These are phyloP conservation scores for Calocera viscosa DNA, from an alignment of 768 basidiomycete genomes.

Conservation along the genomic window DNA sequence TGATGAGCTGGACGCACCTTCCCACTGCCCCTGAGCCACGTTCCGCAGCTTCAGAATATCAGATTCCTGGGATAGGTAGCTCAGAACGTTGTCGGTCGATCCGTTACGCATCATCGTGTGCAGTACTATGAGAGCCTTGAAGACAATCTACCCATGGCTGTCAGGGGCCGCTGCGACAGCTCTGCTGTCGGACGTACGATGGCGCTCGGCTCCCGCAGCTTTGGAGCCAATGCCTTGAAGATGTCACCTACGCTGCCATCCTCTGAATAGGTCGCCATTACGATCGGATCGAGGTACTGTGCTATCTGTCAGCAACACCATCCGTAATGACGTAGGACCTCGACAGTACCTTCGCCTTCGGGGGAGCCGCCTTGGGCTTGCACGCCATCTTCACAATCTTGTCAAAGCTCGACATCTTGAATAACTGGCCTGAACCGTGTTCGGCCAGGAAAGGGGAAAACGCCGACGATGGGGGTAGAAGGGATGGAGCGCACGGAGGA, in stretches of 20 bases:
- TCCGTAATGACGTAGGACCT: conserved; percentile 2
- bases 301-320: not conserved
- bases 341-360: conserved; percentile 74
- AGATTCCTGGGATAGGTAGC: conserved; percentile 57
- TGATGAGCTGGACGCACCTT: conserved; percentile 42
- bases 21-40: conserved; percentile 73
- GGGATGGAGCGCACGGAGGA: conserved; percentile 7
- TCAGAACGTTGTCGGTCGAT: conserved; percentile 83
- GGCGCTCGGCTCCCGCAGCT: conserved; percentile 82
- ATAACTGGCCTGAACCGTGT: not conserved
- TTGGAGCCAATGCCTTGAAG: conserved; percentile 70
- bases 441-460: not conserved
- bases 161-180: not conserved
- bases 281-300: conserved; percentile 92
- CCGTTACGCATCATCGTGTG: conserved; percentile 96
- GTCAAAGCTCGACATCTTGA: conserved; percentile 23
- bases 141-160: conserved; percentile 55
- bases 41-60: conserved; percentile 75
- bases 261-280: conserved; percentile 92
- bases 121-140: conserved; percentile 90
- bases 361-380: conserved; percentile 91
- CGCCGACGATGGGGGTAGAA: not conserved
- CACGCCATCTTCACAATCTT: conserved; percentile 91
- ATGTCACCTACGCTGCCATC: conserved; percentile 90
- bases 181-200: conserved; percentile 44